Base-by-base conservation (phyloP, 345 rosid species). In the Boechera retrofracta region DNA sequence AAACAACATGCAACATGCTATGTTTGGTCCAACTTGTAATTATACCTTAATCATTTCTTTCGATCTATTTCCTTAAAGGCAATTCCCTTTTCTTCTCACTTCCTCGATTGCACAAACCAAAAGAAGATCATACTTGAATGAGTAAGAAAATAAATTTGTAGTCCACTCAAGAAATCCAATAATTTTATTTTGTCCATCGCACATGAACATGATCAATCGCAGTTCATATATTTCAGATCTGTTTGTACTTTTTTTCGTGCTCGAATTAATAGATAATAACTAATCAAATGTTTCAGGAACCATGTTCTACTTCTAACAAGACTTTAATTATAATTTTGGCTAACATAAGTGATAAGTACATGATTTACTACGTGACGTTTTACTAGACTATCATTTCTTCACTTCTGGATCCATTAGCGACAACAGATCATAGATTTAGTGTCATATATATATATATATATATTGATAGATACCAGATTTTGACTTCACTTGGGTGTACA, bases 1-100 rank as follows among this genome's bases (percentile, higher is more conserved):
- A 74, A 47, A 74, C 33, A 79, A 70, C 78, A 78, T 78, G 82
- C 82, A 68, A 66, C 79, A 74, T 78, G 82, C 80, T 71, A 78
- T 77, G 72, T 78, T 69, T 65, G 79, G 80, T 76, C 84, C 79
- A 28, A 54, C 77, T 77, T 76, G 79, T 80, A 72, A 84, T 88
- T 75, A 86, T 84, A 81, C 56, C 63, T 82, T 85, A 85, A 83
- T 88, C 88, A 86, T 88, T 86, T 82, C 69, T 64, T 29, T 76
- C 75, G 72, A 78, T 80, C 81, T 61, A 70, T 65, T 69, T 83
- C 77, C 72, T 71, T 77, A 82, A 86, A 84, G 83, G 81, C 57
- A 63, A 56, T 78, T 78, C 56, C 65, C 73, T 76, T 80, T 80
- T 80, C 49, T 58, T 49, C 35, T 74, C 66, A 62, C 71, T 69